Percentiles rank a stretch among this genome's conserved stretches.
These are phyloP conservation scores for Citropsis articulata DNA, from an alignment of 345 rosid genomes.

Conservation along the genomic window DNA sequence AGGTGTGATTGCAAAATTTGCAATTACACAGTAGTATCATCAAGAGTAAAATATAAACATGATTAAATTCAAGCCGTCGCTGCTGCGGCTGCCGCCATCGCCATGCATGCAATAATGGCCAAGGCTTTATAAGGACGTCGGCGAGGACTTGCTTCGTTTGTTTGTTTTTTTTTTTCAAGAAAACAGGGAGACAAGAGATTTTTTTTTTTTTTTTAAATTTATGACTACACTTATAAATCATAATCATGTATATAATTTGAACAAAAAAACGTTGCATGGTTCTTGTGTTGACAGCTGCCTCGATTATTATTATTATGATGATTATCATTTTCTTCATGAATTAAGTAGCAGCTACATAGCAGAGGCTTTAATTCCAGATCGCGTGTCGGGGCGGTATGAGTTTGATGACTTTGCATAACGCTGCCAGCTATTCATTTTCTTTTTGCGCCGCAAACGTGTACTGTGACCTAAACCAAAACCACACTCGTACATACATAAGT, in stretches of 20 bases:
- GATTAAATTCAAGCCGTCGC: background rate
- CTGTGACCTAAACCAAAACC: background rate
- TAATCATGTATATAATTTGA: background rate
- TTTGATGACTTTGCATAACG: background rate
- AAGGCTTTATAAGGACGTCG: background rate
- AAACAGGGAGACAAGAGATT: background rate
- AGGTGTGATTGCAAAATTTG: conserved; percentile 28
- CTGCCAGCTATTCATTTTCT: background rate
- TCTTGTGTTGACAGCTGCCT: conserved; percentile 25
- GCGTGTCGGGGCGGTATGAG: conserved; percentile 22
- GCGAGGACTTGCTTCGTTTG: background rate
- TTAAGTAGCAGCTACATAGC: no score
- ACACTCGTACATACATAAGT: background rate
- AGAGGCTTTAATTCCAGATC: conserved; percentile 4
- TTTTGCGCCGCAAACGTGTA: conserved; percentile 32
- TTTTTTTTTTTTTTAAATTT: no score
- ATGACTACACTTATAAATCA: background rate
- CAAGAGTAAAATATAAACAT: background rate
- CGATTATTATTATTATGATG: no score
- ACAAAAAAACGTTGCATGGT: conserved; percentile 1
- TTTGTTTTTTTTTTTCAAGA: background rate
- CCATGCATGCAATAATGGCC: background rate
- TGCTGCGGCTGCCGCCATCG: background rate
- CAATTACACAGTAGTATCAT: no score
- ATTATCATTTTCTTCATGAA: no score